These are phyloP conservation scores for Coemansia sp. DNA, from an alignment of 192 early-diverging fungal genomes.

Conservation along the genomic window DNA sequence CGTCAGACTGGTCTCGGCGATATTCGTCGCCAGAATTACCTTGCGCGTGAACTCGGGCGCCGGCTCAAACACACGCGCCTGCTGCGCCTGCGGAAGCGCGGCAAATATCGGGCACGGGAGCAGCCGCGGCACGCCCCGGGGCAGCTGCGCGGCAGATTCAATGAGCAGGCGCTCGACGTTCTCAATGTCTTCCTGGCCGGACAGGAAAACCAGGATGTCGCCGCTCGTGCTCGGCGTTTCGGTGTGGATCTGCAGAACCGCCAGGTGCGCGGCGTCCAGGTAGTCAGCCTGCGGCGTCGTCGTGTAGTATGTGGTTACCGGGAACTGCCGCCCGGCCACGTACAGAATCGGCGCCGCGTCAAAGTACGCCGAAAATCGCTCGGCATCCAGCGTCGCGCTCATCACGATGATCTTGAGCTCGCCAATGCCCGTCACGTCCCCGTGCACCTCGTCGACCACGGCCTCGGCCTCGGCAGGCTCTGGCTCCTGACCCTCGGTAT, in stretches of 20 bases:
- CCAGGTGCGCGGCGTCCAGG: conserved; percentile 82
- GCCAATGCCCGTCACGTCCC: conserved; percentile 33
- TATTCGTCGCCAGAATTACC: conserved; percentile 93
- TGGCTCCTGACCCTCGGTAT: neutral
- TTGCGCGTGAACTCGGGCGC: conserved; percentile 85
- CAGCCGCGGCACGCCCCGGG: conserved; percentile 52
- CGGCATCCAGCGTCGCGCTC: conserved; percentile 95
- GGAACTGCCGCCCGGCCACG: conserved; percentile 88
- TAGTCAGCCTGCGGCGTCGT: conserved; percentile 85
- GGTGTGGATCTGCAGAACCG: conserved; percentile 87
- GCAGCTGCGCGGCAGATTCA: conserved; percentile 29
- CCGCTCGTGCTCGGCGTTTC: conserved; percentile 70
- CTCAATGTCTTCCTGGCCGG: conserved; percentile 92
- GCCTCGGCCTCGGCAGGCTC: neutral
- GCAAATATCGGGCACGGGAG: conserved; percentile 91
- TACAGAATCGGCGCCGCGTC: conserved; percentile 79
- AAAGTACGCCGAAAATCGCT: conserved; percentile 89
- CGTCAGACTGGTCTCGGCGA: conserved; percentile 98
- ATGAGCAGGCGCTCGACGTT: conserved; percentile 78
- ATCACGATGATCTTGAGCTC: conserved; percentile 93
- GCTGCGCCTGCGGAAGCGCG: conserved; percentile 82
- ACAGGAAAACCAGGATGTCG: conserved; percentile 92
- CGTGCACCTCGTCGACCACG: conserved; percentile 17
- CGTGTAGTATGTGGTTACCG: conserved; percentile 80
- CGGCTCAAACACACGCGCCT: conserved; percentile 86